phyloP scores from a whole-genome alignment of 1,284 basidiomycete genomes.

The Peniophora sp. region DNA sequence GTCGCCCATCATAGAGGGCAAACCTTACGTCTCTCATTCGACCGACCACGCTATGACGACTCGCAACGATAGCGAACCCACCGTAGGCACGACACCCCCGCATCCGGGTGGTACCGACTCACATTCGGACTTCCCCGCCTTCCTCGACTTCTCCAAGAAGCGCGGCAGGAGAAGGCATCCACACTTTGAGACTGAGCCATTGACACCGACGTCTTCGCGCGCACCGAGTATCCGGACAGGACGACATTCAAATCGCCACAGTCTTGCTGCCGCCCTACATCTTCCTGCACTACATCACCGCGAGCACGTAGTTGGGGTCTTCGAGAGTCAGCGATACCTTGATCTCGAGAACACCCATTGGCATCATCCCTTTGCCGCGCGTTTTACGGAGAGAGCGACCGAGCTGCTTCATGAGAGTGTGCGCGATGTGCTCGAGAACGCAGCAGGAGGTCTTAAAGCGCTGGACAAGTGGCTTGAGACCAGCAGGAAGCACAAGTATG shows the following conservation, averaged over 20 bases:
- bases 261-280: constrained; percentile 14
- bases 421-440: constrained; percentile 45
- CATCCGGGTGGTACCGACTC: too few relatives aligned
- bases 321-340: constrained; percentile 74
- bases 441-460: constrained; percentile 36
- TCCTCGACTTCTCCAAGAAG: not conserved
- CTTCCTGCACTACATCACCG: constrained; percentile 13
- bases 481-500: constrained; percentile 30
- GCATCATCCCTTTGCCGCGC: constrained; percentile 43
- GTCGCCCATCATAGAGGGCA: too few relatives aligned
- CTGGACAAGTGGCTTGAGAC: constrained; percentile 45
- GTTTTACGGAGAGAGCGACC: constrained; percentile 42
- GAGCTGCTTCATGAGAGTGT: constrained; percentile 50
- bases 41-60: not conserved
- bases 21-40: too few relatives aligned
- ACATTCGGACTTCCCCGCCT: too few relatives aligned
- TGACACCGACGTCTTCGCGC: constrained; percentile 12
- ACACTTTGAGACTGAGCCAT: constrained; percentile 7
- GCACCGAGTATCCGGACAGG: constrained; percentile 5
- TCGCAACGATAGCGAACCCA: not conserved
- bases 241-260: constrained; percentile 15
- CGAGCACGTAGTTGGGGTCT: constrained; percentile 71
- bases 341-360: constrained; percentile 60
- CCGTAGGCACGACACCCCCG: too few relatives aligned
- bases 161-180: constrained; percentile 6